Evolutionary conservation across 2,329 filamentous ascomycete species (phyloP), one percentile per base, ranked within the genome.

Genomic region (Arachnomyces sp.): DNA sequence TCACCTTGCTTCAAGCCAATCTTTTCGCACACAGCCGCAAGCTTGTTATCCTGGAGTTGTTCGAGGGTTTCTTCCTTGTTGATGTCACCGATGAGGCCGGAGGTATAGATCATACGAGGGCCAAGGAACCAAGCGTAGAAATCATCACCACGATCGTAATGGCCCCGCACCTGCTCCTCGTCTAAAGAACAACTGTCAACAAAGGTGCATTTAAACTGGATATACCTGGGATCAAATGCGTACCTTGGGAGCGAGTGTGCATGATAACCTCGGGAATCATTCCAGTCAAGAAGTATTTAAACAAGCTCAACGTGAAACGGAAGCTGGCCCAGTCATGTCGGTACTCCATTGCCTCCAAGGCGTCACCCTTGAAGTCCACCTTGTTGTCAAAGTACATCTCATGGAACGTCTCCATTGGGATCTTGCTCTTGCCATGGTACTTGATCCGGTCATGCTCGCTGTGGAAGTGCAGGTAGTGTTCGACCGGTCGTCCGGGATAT

Each of bases 101-200:
- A 93, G 38, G 92, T 98, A 73, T 96, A 96, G 68, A 96, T 87
- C 92, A 96, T 98, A 60, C 90, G 89, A 44, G 90, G 90, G 46
- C 92, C 92, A 48, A 96, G 78, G 77, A 96, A 96, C 88, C 89
- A 98, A 63, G 80, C 84, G 74, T 98, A 98, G 71, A 95, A 95
- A 68, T 96, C 92, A 63, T 98, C 88, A 60, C 92, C 92, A 50
- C 88, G 83, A 75, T 96, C 92, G 68, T 98, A 98, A 73, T 95
- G 88, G 65, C 89, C 87, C 61, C 89, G 87, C 42, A 96, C 89
- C 71, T 96, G 92, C 67, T 96, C 90, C 76, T 95, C 89, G 54
- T 96, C 90, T 87, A 34, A 9, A 31, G 18, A n/a, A 49, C 66
- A 52, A 67, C 54, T 43, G 44, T 18, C 6, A 18, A 31, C 9